A percentile compares a stretch with the other conserved stretches of the same genome.
Evolutionary conservation across 768 basidiomycete species (phyloP).

Genomic region (Mrakia frigida): DNA sequence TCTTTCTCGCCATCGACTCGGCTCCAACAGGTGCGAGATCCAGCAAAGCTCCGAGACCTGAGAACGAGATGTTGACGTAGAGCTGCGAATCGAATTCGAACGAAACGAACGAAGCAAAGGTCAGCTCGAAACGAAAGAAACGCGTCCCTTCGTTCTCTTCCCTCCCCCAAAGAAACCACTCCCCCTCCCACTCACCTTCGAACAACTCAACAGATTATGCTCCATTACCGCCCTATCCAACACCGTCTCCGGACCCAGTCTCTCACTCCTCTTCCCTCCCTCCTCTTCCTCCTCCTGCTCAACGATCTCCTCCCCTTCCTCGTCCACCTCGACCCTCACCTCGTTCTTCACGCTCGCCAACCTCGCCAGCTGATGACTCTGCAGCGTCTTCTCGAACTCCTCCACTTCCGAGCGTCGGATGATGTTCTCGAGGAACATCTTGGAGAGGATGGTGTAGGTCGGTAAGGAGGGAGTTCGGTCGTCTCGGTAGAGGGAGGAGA

Average conservation of each 20-base stretch:
- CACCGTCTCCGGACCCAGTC: slow-evolving; percentile 90
- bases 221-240: slow-evolving; percentile 97
- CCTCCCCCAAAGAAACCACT: too few species aligned
- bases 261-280: slow-evolving; percentile 48
- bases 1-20: slow-evolving; percentile 94
- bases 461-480: slow-evolving; percentile 76
- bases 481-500: slow-evolving; percentile 89
- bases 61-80: slow-evolving; percentile 95
- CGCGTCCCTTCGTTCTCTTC: neutral
- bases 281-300: slow-evolving; percentile 54
- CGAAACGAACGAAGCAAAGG: neutral
- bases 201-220: slow-evolving; percentile 93
- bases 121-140: neutral
- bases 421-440: slow-evolving; percentile 98
- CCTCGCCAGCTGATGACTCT: slow-evolving; percentile 90
- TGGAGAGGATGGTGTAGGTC: slow-evolving; percentile 83
- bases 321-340: slow-evolving; percentile 53
- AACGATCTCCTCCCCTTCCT: slow-evolving; percentile 45
- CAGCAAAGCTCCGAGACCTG: slow-evolving; percentile 82
- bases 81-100: slow-evolving; percentile 44
- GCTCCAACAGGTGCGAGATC: slow-evolving; percentile 87
- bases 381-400: slow-evolving; percentile 78
- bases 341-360: slow-evolving; percentile 25
- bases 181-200: slow-evolving; percentile 53
- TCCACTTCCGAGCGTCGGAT: slow-evolving; percentile 82